phyloP scores from a whole-genome alignment of 768 basidiomycete species.

The Floccularia luteovirens region DNA sequence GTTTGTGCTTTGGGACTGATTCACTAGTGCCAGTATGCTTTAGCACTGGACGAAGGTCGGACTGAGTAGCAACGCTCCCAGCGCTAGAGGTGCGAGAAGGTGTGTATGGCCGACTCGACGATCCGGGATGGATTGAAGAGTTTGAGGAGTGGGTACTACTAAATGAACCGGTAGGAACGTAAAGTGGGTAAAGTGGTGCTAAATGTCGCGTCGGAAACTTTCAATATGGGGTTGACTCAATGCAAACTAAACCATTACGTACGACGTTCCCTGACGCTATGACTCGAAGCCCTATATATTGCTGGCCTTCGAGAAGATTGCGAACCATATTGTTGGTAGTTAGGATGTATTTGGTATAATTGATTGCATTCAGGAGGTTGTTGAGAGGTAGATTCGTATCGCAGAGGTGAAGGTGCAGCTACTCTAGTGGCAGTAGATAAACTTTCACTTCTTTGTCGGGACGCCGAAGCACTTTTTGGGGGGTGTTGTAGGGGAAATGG shows the following conservation, averaged over 20 bases:
- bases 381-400: constrained; percentile 21
- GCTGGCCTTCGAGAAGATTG: background rate
- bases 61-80: constrained; percentile 22
- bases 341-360: constrained; percentile 11
- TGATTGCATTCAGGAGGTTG: constrained; percentile 6
- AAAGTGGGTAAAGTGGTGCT: constrained; percentile 16
- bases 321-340: background rate
- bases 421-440: constrained; percentile 24
- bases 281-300: constrained; percentile 32
- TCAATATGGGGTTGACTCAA: background rate
- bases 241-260: constrained; percentile 16
- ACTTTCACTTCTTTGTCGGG: constrained; percentile 31
- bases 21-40: constrained; percentile 36
- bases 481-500: too few relatives aligned
- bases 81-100: constrained; percentile 31
- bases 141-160: constrained; percentile 42
- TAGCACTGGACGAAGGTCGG: constrained; percentile 37
- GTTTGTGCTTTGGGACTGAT: constrained; percentile 20
- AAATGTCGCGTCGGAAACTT: constrained; percentile 7
- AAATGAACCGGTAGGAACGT: constrained; percentile 16
- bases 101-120: constrained; percentile 20
- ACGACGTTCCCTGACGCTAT: constrained; percentile 37
- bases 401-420: constrained; percentile 30
- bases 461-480: too few relatives aligned
- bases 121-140: constrained; percentile 35